Evolutionary conservation across 805 yeast species (phyloP).

Genomic region (Spathaspora gorwiae): DNA sequence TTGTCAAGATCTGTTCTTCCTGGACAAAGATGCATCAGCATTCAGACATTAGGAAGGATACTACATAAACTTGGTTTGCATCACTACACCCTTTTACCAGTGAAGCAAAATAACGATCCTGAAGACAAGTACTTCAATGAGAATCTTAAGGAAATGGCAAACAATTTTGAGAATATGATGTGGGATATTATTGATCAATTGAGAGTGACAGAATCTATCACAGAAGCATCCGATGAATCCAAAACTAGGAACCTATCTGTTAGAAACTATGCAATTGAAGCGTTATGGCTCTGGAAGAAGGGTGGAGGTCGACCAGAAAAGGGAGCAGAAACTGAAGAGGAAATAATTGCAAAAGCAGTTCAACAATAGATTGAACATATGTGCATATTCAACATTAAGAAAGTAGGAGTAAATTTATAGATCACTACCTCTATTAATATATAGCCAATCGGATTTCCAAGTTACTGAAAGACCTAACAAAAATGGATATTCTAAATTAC

Average conservation of each 20-base stretch:
- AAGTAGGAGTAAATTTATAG: background rate
- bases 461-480: background rate
- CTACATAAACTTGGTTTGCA: conserved; percentile 72
- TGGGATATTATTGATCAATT: conserved; percentile 70
- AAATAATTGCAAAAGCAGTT: conserved; percentile 16
- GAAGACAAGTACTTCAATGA: conserved; percentile 33
- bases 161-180: conserved; percentile 48
- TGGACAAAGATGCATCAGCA: conserved; percentile 82
- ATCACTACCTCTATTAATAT: background rate
- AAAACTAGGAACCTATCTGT: conserved; percentile 66
- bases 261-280: conserved; percentile 79
- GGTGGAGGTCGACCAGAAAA: conserved; percentile 36
- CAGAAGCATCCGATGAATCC: conserved; percentile 64
- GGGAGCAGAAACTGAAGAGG: conserved; percentile 19
- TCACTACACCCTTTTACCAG: conserved; percentile 50
- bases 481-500: no score
- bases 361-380: background rate
- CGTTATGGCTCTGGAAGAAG: conserved; percentile 82
- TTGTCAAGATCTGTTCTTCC: conserved; percentile 73
- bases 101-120: conserved; percentile 26
- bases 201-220: conserved; percentile 59
- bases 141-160: conserved; percentile 17
- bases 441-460: background rate
- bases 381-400: conserved; percentile 7
- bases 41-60: conserved; percentile 82